A percentile compares a stretch with the other conserved stretches of the same genome.
Evolutionary conservation across 768 basidiomycete genomes (phyloP).

Genomic region (Boletus rubropictus): DNA sequence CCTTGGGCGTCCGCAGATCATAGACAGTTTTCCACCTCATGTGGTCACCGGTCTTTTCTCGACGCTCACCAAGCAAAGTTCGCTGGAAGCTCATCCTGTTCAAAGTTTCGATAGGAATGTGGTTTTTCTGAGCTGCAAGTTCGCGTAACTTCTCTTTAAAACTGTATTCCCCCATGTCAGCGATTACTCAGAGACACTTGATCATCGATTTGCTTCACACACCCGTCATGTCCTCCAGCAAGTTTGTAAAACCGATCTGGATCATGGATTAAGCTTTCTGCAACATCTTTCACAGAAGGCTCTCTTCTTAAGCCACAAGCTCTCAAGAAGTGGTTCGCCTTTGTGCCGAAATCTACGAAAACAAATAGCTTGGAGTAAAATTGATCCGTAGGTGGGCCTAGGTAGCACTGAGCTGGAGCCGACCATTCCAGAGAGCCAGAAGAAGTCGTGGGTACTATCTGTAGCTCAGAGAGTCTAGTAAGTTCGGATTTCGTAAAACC

Average conservation of each 20-base stretch:
- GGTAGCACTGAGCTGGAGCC: background rate
- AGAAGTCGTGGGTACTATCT: background rate
- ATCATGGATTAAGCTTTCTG: conserved; percentile 55
- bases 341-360: conserved; percentile 77
- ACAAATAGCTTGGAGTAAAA: conserved; percentile 73
- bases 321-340: conserved; percentile 73
- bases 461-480: background rate
- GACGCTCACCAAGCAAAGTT: background rate
- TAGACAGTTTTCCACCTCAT: background rate
- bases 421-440: background rate
- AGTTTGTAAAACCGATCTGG: conserved; percentile 63
- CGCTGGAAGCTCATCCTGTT: background rate
- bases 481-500: background rate
- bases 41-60: background rate
- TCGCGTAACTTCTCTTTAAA: background rate
- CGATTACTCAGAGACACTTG: background rate
- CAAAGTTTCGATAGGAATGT: background rate
- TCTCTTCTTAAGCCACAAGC: conserved; percentile 80
- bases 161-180: background rate
- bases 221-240: conserved; percentile 62
- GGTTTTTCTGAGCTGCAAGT: background rate
- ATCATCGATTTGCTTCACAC: conserved; percentile 16
- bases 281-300: conserved; percentile 75
- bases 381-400: conserved; percentile 24
- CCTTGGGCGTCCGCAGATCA: background rate